Percentiles rank a stretch among this genome's conserved stretches.
Conservation (phyloP, 1,284 basidiomycete species). For the Cryptococcus hybrid region DNA sequence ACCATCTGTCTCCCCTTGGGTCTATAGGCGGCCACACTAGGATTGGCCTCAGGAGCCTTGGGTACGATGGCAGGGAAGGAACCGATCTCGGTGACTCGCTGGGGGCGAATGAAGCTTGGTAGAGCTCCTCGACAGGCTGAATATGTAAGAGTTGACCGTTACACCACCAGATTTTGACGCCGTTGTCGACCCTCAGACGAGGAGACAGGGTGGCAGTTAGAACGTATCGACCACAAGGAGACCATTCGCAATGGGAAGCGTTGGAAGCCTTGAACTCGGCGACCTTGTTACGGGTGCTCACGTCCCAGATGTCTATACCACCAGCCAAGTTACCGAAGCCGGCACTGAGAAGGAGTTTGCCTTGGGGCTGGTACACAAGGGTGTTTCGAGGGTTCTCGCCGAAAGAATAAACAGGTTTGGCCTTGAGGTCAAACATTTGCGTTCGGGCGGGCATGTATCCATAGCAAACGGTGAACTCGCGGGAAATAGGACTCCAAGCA, state of each 20-base stretch:
- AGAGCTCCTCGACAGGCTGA: constrained; percentile 77
- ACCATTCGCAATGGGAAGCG: constrained; percentile 93
- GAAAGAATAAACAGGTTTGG: constrained; percentile 85
- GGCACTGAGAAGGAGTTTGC: constrained; percentile 79
- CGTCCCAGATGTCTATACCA: constrained; percentile 88
- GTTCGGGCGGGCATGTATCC: constrained; percentile 97
- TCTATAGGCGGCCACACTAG: constrained; percentile 55
- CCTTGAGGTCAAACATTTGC: constrained; percentile 86
- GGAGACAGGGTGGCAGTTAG: constrained; percentile 93
- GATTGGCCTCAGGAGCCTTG: constrained; percentile 67
- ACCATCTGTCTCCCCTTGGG: constrained; percentile 47
- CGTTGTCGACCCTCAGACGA: constrained; percentile 92
- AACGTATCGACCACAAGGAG: constrained; percentile 86
- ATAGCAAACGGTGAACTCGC: constrained; percentile 94
- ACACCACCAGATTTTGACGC: constrained; percentile 94
- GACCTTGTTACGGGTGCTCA: constrained; percentile 78
- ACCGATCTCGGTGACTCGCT: constrained; percentile 61
- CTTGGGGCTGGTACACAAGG: constrained; percentile 93
- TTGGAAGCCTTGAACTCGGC: constrained; percentile 83
- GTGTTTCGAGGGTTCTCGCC: constrained; percentile 87
- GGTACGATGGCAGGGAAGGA: constrained; percentile 74
- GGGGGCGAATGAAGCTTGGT: constrained; percentile 80
- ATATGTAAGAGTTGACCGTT: constrained; percentile 81
- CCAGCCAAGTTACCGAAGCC: constrained; percentile 97
- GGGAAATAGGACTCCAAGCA: constrained; percentile 93